A percentile compares a stretch with the other conserved stretches of the same genome.
Conservation (phyloP, 2,329 filamentous ascomycete species). For the Calonectria honghensis region DNA sequence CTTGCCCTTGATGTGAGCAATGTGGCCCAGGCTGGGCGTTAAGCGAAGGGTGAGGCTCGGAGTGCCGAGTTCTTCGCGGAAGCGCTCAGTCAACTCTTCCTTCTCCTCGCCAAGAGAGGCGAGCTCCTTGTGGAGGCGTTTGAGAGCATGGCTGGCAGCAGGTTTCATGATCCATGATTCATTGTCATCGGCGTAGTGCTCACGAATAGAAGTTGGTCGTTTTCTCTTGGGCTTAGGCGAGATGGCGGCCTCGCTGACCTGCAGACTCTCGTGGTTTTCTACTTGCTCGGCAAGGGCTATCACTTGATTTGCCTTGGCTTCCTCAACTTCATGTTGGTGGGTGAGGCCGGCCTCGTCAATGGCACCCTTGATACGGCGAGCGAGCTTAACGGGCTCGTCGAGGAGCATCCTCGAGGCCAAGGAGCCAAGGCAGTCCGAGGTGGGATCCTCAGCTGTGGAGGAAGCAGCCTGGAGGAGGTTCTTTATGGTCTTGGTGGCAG, state of each 20-base stretch:
- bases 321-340: slow-evolving; percentile 85
- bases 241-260: slow-evolving; percentile 72
- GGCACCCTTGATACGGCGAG: slow-evolving; percentile 81
- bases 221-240: slow-evolving; percentile 68
- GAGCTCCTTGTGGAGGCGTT: slow-evolving; percentile 81
- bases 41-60: slow-evolving; percentile 86
- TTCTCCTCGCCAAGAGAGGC: slow-evolving; percentile 77
- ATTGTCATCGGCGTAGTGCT: slow-evolving; percentile 76
- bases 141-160: slow-evolving; percentile 79
- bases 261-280: slow-evolving; percentile 78
- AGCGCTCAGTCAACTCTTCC: slow-evolving; percentile 71
- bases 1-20: slow-evolving; percentile 92
- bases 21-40: slow-evolving; percentile 90
- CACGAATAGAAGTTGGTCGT: slow-evolving; percentile 68
- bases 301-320: slow-evolving; percentile 82
- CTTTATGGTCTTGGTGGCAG: slow-evolving; percentile 81
- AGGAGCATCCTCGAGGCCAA: slow-evolving; percentile 78
- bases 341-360: slow-evolving; percentile 96
- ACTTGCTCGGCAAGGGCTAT: slow-evolving; percentile 84
- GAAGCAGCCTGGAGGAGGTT: slow-evolving; percentile 62
- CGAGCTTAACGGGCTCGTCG: slow-evolving; percentile 79
- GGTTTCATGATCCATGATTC: slow-evolving; percentile 80
- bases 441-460: slow-evolving; percentile 35
- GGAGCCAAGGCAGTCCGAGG: slow-evolving; percentile 62
- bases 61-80: slow-evolving; percentile 78